Evolutionary conservation across 345 rosid genomes (phyloP).

Genomic region (Linum lewisii): DNA sequence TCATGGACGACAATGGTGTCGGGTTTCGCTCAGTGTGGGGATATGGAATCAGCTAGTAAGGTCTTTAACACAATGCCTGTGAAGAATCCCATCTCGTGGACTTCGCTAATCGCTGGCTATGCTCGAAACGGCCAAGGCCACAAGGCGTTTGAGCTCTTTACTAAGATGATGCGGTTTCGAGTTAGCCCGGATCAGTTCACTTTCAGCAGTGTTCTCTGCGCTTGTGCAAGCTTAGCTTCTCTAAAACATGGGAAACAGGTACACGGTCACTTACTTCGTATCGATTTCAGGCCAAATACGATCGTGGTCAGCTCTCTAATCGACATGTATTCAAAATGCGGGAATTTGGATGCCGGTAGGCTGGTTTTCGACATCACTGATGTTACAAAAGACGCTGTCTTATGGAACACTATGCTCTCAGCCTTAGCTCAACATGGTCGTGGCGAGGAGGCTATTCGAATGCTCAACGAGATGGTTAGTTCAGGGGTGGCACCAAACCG

Average conservation of each 20-base stretch:
- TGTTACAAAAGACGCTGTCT: conserved; percentile 40
- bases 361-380: conserved; percentile 34
- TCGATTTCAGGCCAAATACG: conserved; percentile 40
- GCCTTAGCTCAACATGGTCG: conserved; percentile 66
- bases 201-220: conserved; percentile 68
- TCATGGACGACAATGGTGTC: conserved; percentile 73
- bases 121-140: conserved; percentile 47
- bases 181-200: conserved; percentile 66
- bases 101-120: conserved; percentile 68
- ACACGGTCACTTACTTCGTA: conserved; percentile 46
- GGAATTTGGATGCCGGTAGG: conserved; percentile 36
- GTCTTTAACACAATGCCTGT: conserved; percentile 54
- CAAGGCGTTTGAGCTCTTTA: conserved; percentile 38
- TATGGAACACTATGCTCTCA: conserved; percentile 85
- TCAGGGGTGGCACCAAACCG: conserved; percentile 41
- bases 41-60: conserved; percentile 48
- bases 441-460: conserved; percentile 42
- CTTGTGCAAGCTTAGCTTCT: conserved; percentile 58
- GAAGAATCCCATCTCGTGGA: conserved; percentile 63
- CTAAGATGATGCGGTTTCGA: conserved; percentile 38
- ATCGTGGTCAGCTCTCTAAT: conserved; percentile 67
- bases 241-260: conserved; percentile 63
- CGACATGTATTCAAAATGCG: conserved; percentile 83
- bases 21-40: conserved; percentile 52
- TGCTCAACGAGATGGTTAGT: conserved; percentile 44